Percentiles rank a stretch among this genome's conserved stretches.
Conservation (phyloP, 2,329 filamentous ascomycete genomes). For the Cladobotryum mycophilum region DNA sequence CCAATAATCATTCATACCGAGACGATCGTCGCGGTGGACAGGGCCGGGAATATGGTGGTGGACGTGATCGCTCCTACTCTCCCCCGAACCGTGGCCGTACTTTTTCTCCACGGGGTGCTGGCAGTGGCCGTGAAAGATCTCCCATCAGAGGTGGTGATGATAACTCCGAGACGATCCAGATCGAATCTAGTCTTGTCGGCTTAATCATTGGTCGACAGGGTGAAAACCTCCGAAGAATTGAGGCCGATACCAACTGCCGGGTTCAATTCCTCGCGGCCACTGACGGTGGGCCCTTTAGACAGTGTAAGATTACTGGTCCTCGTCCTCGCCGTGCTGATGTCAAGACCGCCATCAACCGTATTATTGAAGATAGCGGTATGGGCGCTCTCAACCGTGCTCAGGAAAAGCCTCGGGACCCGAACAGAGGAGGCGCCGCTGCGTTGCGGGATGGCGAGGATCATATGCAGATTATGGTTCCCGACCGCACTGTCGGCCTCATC, state of each 20-base stretch:
- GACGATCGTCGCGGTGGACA: constrained; percentile 70
- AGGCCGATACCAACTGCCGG: constrained; percentile 72
- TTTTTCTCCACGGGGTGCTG: constrained; percentile 54
- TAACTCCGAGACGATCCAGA: constrained; percentile 73
- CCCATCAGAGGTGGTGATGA: constrained; percentile 55
- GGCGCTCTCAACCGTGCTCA: constrained; percentile 40
- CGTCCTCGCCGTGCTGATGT: constrained; percentile 67
- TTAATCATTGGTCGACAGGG: constrained; percentile 87
- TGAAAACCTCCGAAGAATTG: constrained; percentile 81
- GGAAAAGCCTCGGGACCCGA: constrained; percentile 35
- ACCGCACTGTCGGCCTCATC: constrained; percentile 86
- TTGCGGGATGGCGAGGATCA: constrained; percentile 76
- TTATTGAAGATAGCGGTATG: constrained; percentile 70
- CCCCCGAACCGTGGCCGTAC: constrained; percentile 49
- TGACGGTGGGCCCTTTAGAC: constrained; percentile 66
- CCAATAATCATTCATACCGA: constrained; percentile 68
- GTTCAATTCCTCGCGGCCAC: constrained; percentile 82
- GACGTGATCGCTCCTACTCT: constrained; percentile 68
- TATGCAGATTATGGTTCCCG: constrained; percentile 90
- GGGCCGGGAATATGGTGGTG: constrained; percentile 42
- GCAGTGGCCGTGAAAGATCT: constrained; percentile 52
- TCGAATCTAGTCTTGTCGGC: constrained; percentile 81
- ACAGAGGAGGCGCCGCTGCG: constrained; percentile 35
- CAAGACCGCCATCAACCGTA: constrained; percentile 75
- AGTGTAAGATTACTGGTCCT: constrained; percentile 79